Evolutionary conservation across 352 stramenopile genomes (phyloP), one percentile per base, ranked within the genome.

Genomic region (Globisporangium carolinianum): DNA sequence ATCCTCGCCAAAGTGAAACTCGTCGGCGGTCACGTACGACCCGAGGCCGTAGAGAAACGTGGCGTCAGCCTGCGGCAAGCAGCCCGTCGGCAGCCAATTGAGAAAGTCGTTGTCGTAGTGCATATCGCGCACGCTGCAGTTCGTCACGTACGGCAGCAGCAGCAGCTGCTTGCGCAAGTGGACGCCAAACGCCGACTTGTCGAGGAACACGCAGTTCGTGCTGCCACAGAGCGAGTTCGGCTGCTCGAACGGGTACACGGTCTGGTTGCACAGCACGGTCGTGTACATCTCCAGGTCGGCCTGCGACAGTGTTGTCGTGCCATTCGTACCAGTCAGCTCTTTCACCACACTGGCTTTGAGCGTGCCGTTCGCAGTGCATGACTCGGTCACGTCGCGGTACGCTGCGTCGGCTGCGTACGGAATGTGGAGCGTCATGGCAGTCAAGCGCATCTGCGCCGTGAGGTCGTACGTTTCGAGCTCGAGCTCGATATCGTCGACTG

Each of bases 1-100:
- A 32, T 32, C 45, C 46, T 42, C 49, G 38, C 14, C 52, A 38
- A 36, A 51, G 50, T 38, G 14, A 37, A 65, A 65, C 9, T 18
- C 14, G 38, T 60, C 52, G 10, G 57, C 62, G 14, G 32, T 49
- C 14, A 68, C 53, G 18, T 55, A 63, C 2, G 62, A 48, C 14
- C 62, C 54, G 32, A 65, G 46, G 4, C 62, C 57, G 38, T 57
- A 67, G 14, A 63, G 41, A 18, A 67, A 67, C 15, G 43, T 56
- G n/a, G 61, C 18, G 52, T 67, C 6, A 1, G 38, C n/a, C 17
- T 46, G 2, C 10, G 43, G 37, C 14, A 18, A n/a, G 17, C 61
- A 67, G 37, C 57, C 5, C 3, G 4, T 6, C 3, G 61, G 55
- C 0, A 63, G 43, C 17, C 48, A 42, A 45, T 56, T 57, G 14